Base-by-base conservation (phyloP, 305 asterid genomes). In the Solanum hybrid region DNA sequence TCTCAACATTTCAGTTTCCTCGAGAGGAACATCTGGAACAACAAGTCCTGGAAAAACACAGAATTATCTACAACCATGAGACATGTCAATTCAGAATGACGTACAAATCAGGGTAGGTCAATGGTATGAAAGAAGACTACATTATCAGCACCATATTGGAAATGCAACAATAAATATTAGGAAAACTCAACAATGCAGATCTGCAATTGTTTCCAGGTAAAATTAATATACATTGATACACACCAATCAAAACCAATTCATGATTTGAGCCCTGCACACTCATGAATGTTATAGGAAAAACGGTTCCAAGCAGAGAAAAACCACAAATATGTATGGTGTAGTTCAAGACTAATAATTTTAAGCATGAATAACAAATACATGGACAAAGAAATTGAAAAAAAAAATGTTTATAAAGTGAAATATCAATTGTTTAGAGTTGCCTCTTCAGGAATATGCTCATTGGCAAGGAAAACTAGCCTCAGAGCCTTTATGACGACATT, bases 11-110 rank as follows among this genome's bases (percentile, higher is more conserved):
- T 93, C 95, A 61, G 98, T 95, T 95, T 97, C 99, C 92, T 97
- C 99, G 22, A 97, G 93, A 91, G 98, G 99, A 57, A 96, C 97
- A 89, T 97, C 99, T 4, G 99, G 99, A 90, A 97, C 99, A 87
- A 97, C 97, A 83, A 97, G 98, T 88, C 99, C 99, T 96, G 94
- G 92, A 91, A 41, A 75, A 65, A 87, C 13, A 65, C 22, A 89
- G 33, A 89, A 29, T 22, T 31, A 57, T 39, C 41, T 33, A 17
- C 41, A 10, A 41, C 26, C 37, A 31, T 45, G 73, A 83, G 72
- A 4, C 73, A 83, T 10, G 5, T 27, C 20, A 29, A 83, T 8
- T 39, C 5, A 31, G 75, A 83, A 83, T 51, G 87, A 45, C 15
- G 20, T 26, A 78, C 24, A 10, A n/a, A 77, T 88, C 37, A 7